These are phyloP conservation scores for Aspergillus wentii DNA, from an alignment of 495 filamentous ascomycete species.

Conservation along the genomic window DNA sequence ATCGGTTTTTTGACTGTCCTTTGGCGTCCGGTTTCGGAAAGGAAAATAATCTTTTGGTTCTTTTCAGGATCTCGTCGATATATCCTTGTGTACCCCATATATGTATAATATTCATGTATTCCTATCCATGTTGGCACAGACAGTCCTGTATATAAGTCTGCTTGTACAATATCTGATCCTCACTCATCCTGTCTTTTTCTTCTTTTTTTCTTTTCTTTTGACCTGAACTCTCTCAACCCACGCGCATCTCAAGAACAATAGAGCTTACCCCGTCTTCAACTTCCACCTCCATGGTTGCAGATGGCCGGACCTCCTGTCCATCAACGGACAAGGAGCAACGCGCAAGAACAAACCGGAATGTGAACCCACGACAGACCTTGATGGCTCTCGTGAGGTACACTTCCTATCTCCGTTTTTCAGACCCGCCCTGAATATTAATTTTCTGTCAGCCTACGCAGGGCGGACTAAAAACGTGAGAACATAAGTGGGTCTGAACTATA, in stretches of 20 bases:
- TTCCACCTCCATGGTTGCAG: conserved; percentile 16
- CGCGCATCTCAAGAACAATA: conserved; percentile 37
- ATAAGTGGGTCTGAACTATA: conserved; percentile 7
- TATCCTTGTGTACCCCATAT: no score
- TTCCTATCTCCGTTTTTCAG: conserved; percentile 45
- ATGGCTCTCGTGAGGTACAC: conserved; percentile 33
- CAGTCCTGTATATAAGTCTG: conserved; percentile 22
- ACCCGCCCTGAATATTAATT: conserved; percentile 36
- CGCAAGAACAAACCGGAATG: conserved; percentile 40
- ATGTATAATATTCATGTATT: not conserved
- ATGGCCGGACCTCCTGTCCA: conserved; percentile 11
- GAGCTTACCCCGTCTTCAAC: conserved; percentile 33
- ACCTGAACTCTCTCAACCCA: conserved; percentile 12
- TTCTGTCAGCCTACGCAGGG: conserved; percentile 41
- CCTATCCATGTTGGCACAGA: conserved; percentile 6
- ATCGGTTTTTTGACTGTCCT: conserved; percentile 1
- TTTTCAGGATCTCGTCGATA: no score
- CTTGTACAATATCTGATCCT: not conserved
- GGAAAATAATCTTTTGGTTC: not conserved
- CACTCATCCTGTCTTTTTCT: conserved; percentile 6
- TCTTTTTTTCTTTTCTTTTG: conserved; percentile 5
- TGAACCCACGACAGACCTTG: conserved; percentile 20
- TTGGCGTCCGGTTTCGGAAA: not conserved
- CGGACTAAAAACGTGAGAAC: conserved; percentile 53
- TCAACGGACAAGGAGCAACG: conserved; percentile 19